These are phyloP conservation scores for Amylostereum areolatum DNA, from an alignment of 1,284 basidiomycete species.

Conservation along the genomic window DNA sequence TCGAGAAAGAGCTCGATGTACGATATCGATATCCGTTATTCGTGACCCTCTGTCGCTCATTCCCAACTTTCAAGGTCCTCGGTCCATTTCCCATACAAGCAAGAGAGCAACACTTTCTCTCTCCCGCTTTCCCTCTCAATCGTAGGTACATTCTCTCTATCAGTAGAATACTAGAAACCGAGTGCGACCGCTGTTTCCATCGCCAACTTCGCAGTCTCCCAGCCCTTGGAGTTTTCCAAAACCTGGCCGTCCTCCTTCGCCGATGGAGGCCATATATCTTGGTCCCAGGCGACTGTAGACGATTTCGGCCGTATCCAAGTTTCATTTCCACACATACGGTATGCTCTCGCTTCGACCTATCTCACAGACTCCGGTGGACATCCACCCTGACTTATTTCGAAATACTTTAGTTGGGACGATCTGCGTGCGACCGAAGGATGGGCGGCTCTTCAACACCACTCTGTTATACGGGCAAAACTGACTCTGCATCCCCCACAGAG, in stretches of 20 bases:
- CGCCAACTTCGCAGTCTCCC: slow-evolving; percentile 28
- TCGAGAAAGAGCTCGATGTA: no score
- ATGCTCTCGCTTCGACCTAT: slow-evolving; percentile 6
- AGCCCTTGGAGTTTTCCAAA: slow-evolving; percentile 36
- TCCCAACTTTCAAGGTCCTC: slow-evolving; percentile 42
- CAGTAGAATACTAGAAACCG: no score
- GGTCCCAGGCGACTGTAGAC: slow-evolving; percentile 39
- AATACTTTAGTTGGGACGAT: slow-evolving; percentile 48
- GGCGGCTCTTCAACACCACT: slow-evolving; percentile 73
- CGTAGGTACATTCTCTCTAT: slow-evolving; percentile 29
- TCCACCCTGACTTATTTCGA: neutral
- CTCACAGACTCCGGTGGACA: neutral
- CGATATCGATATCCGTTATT: no score
- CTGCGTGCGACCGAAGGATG: slow-evolving; percentile 74
- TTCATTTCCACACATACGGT: slow-evolving; percentile 59
- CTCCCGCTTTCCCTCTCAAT: slow-evolving; percentile 67
- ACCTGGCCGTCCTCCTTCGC: slow-evolving; percentile 63
- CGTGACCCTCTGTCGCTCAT: no score
- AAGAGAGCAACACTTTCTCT: slow-evolving; percentile 72
- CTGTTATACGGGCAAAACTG: slow-evolving; percentile 56
- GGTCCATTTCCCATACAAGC: slow-evolving; percentile 80
- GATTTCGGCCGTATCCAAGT: slow-evolving; percentile 45
- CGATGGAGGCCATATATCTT: slow-evolving; percentile 52
- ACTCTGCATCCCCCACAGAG: slow-evolving; percentile 43
- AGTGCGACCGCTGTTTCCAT: no score